Evolutionary conservation across 495 filamentous ascomycete species (phyloP), one percentile per base, ranked within the genome.

Genomic region (Zalerion maritima): DNA sequence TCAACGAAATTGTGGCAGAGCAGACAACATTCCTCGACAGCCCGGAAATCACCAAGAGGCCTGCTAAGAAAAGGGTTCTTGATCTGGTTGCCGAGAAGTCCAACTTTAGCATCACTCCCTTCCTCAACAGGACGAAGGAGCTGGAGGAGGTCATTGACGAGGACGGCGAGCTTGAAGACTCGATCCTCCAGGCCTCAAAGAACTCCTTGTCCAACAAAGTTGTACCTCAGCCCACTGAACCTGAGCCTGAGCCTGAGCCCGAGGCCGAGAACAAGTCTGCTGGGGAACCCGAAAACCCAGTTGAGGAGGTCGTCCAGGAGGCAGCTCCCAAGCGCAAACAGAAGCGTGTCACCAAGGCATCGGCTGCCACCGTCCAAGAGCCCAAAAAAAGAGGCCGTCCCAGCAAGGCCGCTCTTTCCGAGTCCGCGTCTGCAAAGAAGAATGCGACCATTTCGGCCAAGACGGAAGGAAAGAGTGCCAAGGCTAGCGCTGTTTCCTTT

Each of bases 31-130:
- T 38, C 13, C 47, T 50, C 13, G 43, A 47, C 26, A 50, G 47
- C 8, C 43, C 49, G 14, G 30, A 57, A 41, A 32, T 47, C 34
- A 34, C 43, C 38, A 39, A 53, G 42, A 42, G 44, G 27, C 35
- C 47, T 36, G 28, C 62, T 37, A 62, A 67, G 42, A 75, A 72
- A 33, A 62, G 61, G 35, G 57, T 49, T 13, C 54, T 57, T 26
- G 56, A 62, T 15, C 42, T 75, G 21, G 54, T 73, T 19, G 83
- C 79, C 14, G 83, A 91, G 38, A 92, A 92, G 49, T 92, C 84
- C 1, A 71, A 64, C 12, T 94, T 94, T 46, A 89, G 83, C 7
- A 85, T 94, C 37, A 94, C 86, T 1, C 86, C 86, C 1, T 91
- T 85, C 51, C 56, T 94, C 17, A 91, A 87, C 56, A 75, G 80